Base-by-base conservation (phyloP, 2,329 filamentous ascomycete genomes). In the Plectosphaerella cucumerina region DNA sequence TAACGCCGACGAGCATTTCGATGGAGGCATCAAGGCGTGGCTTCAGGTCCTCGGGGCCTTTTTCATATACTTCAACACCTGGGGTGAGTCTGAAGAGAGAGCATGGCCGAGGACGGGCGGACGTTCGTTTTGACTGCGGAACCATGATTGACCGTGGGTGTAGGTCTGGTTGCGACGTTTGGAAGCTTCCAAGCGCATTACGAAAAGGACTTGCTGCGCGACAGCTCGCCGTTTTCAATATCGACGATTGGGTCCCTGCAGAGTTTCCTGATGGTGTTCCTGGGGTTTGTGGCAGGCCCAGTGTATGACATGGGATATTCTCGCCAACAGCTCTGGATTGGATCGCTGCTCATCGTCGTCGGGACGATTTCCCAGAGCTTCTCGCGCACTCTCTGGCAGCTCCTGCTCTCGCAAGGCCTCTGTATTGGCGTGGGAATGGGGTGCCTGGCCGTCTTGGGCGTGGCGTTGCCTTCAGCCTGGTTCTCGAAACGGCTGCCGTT, bases 151-250 rank as follows among this genome's bases (percentile, higher is more conserved):
- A 31, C 26, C 26, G 26, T 31, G 26, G 26, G 26, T 12, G 5
- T 39, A 75, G 76, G 76, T 10, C 60, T 78, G 12, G 70, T 78
- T 50, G 76, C 77, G 49, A 73, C 70, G 5, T 81, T 76, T 62
- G 77, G 77, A 47, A 71, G 73, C 43, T 81, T 75, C 56, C 76
- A 81, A 57, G 72, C 73, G 14, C 80, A 78, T 56, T 81, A 81
- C 64, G 70, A 74, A 49, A 64, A 65, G 37, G 61, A 62, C 26
- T 54, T 74, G 3, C 67, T 78, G 23, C 61, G 62, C 17, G 54
- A 65, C 46, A 60, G 68, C 53, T 66, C 71, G 2, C 69, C 73
- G 17, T 78, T 74, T 33, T 56, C 67, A 21, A 77, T 81, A 55
- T 73, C 76, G 35, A 80, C 75, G 72, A 77, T 81, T 18, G 43